phyloP scores from a whole-genome alignment of 192 early-diverging fungal species.

The Anaeromyces robustus region DNA sequence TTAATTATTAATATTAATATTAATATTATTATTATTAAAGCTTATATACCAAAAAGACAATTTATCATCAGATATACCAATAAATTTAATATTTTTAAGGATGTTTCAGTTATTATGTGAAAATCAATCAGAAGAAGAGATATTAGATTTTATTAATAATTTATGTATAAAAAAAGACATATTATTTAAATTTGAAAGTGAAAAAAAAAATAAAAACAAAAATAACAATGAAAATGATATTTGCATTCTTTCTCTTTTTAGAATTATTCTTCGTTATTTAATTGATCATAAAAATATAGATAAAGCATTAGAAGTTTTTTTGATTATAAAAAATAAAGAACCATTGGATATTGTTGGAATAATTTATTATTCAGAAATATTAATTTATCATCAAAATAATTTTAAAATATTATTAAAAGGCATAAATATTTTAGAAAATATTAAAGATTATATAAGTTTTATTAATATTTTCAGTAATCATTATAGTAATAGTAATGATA shows the following conservation, averaged over 20 bases:
- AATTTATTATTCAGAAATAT: background rate
- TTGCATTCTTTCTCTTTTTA: background rate
- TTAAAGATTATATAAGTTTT: background rate
- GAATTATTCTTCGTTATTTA: background rate
- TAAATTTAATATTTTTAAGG: background rate
- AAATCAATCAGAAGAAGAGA: background rate
- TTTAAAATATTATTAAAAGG: background rate
- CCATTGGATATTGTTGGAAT: background rate
- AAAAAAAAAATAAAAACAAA: background rate
- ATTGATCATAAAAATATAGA: background rate
- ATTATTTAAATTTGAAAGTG: background rate
- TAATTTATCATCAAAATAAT: background rate
- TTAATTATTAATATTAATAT: background rate
- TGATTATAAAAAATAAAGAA: background rate
- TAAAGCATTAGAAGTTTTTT: background rate
- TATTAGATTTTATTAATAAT: background rate
- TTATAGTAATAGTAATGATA: background rate
- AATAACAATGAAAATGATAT: too few species aligned
- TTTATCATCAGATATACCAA: background rate
- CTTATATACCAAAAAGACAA: background rate
- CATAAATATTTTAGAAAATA: background rate
- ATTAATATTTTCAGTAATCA: background rate
- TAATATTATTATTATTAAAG: background rate
- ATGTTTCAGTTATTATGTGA: background rate
- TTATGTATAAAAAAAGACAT: background rate